Evolutionary conservation across 495 filamentous ascomycete species (phyloP).

Genomic region (Neurospora terricola): DNA sequence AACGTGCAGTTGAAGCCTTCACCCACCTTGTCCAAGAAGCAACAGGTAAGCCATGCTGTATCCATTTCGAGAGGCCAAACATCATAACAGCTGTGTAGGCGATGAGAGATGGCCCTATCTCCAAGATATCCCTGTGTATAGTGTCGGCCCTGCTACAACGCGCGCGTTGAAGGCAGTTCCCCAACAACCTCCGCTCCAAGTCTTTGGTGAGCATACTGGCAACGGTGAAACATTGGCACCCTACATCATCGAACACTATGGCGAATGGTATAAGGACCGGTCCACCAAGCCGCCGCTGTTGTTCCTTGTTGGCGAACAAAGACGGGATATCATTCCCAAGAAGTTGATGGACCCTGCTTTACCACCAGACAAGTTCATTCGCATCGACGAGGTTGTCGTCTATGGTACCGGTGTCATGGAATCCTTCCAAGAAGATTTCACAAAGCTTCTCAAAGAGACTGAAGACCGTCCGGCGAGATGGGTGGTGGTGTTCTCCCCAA

Average conservation of each 20-base stretch:
- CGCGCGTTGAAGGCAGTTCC: conserved; percentile 55
- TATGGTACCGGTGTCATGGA: conserved; percentile 79
- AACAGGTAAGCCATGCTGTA: conserved; percentile 24
- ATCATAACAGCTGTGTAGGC: conserved; percentile 7
- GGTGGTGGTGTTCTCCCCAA: conserved; percentile 92
- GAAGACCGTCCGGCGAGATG: conserved; percentile 42
- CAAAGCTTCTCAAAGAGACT: conserved; percentile 30
- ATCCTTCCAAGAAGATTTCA: conserved; percentile 60
- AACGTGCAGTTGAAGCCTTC: conserved; percentile 86
- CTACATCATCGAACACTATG: conserved; percentile 68
- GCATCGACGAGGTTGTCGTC: conserved; percentile 66
- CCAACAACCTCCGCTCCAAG: conserved; percentile 35
- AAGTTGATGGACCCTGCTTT: conserved; percentile 50
- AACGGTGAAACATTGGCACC: conserved; percentile 69
- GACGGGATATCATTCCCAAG: conserved; percentile 78
- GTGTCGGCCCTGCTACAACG: conserved; percentile 85
- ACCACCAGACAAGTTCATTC: conserved; percentile 34
- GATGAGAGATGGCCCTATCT: conserved; percentile 35
- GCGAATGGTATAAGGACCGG: conserved; percentile 27
- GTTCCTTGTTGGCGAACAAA: conserved; percentile 80
- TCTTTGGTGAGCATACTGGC: conserved; percentile 69
- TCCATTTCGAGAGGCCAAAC: background rate
- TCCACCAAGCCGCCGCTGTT: conserved; percentile 52
- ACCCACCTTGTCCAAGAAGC: conserved; percentile 48
- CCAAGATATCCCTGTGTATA: conserved; percentile 59